phyloP scores from a whole-genome alignment of 2,329 filamentous ascomycete species.

The Tolypocladium album region DNA sequence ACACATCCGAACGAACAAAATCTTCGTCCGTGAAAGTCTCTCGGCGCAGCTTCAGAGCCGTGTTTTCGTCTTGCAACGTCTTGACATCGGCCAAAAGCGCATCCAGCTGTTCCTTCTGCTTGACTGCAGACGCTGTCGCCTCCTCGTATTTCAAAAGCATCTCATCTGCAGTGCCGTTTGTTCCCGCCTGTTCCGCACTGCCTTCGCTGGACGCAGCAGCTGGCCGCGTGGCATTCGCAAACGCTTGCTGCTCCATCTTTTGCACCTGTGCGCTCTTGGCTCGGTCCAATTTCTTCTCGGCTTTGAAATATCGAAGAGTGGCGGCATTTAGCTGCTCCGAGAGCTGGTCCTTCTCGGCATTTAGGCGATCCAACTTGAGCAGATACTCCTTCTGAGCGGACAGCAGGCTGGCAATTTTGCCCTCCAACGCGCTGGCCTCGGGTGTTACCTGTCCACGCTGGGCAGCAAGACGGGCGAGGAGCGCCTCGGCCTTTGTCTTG shows the following conservation, averaged over 20 bases:
- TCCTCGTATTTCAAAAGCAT: constrained; percentile 69
- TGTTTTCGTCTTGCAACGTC: constrained; percentile 65
- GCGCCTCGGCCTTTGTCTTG: constrained; percentile 57
- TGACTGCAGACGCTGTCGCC: constrained; percentile 61
- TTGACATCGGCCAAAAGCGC: constrained; percentile 68
- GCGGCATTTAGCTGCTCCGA: constrained; percentile 82
- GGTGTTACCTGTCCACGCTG: constrained; percentile 47
- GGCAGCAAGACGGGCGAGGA: constrained; percentile 49
- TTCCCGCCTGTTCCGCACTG: constrained; percentile 41
- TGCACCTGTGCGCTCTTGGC: constrained; percentile 81
- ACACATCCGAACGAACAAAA: constrained; percentile 83
- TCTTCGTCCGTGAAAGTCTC: constrained; percentile 81
- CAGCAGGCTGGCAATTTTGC: constrained; percentile 62
- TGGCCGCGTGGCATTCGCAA: constrained; percentile 53
- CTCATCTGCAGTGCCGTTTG: constrained; percentile 49
- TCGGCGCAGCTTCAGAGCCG: constrained; percentile 55
- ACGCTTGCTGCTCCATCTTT: constrained; percentile 82
- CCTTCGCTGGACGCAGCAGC: constrained; percentile 23
- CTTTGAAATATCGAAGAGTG: constrained; percentile 84
- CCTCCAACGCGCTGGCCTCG: constrained; percentile 63
- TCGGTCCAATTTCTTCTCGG: constrained; percentile 88
- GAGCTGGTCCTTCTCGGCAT: constrained; percentile 71
- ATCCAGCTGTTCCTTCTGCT: constrained; percentile 83
- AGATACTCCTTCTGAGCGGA: constrained; percentile 74
- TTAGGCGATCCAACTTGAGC: constrained; percentile 63